Percentiles rank a stretch among this genome's conserved stretches.
Evolutionary conservation across 2,329 filamentous ascomycete species (phyloP).

Genomic region (Claviceps citrina): DNA sequence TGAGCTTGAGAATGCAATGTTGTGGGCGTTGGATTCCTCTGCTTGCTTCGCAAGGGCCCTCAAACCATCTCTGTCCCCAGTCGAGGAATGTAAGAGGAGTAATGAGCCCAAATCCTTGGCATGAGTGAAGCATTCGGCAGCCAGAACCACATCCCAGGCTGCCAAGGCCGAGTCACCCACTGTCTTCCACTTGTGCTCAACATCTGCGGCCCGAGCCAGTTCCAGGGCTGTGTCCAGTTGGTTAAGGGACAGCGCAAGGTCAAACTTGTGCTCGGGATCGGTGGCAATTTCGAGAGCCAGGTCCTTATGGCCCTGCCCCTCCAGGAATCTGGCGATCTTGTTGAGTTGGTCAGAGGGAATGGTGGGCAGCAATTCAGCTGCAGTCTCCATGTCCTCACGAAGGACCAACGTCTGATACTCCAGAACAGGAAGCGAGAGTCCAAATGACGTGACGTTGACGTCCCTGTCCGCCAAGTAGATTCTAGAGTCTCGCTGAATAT

Average conservation of each 20-base stretch:
- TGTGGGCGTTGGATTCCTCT: slow-evolving; percentile 63
- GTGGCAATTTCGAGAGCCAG: slow-evolving; percentile 87
- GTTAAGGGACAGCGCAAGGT: slow-evolving; percentile 69
- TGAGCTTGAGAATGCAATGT: slow-evolving; percentile 78
- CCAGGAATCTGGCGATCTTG: slow-evolving; percentile 93
- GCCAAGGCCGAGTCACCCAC: slow-evolving; percentile 82
- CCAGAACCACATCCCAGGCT: slow-evolving; percentile 74
- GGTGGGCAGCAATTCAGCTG: slow-evolving; percentile 65
- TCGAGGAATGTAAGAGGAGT: slow-evolving; percentile 76
- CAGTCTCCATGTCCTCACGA: slow-evolving; percentile 82
- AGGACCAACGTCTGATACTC: slow-evolving; percentile 96
- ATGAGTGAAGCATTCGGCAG: slow-evolving; percentile 82
- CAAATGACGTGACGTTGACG: slow-evolving; percentile 78
- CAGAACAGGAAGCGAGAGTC: slow-evolving; percentile 77
- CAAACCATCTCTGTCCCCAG: slow-evolving; percentile 62
- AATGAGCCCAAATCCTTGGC: slow-evolving; percentile 84
- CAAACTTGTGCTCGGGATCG: slow-evolving; percentile 91
- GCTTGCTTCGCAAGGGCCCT: slow-evolving; percentile 59
- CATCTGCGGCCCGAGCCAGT: slow-evolving; percentile 67
- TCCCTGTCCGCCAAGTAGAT: slow-evolving; percentile 96
- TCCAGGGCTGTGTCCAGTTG: slow-evolving; percentile 75
- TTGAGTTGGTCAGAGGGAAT: slow-evolving; percentile 91
- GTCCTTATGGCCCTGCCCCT: slow-evolving; percentile 94
- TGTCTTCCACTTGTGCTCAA: slow-evolving; percentile 96
- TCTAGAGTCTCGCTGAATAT: slow-evolving; percentile 86